Percentiles rank a stretch among this genome's conserved stretches.
Conservation (phyloP, 2,329 filamentous ascomycete genomes). For the Aspergillus spinulosporus region DNA sequence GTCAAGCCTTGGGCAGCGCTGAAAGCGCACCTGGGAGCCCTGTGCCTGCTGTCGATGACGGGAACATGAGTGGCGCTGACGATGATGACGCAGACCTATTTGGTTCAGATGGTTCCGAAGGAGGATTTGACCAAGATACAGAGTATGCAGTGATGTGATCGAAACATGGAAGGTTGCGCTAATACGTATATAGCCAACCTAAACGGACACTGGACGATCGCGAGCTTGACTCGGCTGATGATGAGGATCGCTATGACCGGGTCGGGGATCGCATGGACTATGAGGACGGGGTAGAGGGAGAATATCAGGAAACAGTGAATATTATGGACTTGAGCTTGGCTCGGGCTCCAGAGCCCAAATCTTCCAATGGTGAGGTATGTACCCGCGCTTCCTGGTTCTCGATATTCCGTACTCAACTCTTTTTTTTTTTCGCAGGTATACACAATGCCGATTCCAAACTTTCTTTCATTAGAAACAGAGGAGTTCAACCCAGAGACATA, state of each 20-base stretch:
- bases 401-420: slow-evolving; percentile 6
- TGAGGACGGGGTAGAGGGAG: slow-evolving; percentile 42
- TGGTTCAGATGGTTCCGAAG: slow-evolving; percentile 48
- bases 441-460: slow-evolving; percentile 63
- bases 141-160: slow-evolving; percentile 29
- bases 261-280: slow-evolving; percentile 48
- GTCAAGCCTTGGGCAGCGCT: slow-evolving; percentile 24
- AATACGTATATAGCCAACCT: slow-evolving; percentile 28
- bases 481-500: slow-evolving; percentile 63
- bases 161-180: slow-evolving; percentile 14
- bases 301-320: slow-evolving; percentile 50
- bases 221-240: slow-evolving; percentile 65
- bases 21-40: slow-evolving; percentile 30
- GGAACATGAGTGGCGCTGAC: slow-evolving; percentile 37
- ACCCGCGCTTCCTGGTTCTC: neutral
- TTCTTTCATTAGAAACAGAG: slow-evolving; percentile 62
- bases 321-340: slow-evolving; percentile 58
- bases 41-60: slow-evolving; percentile 28
- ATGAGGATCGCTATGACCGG: slow-evolving; percentile 58
- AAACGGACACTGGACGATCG: slow-evolving; percentile 59
- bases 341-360: slow-evolving; percentile 59
- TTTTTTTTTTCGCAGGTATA: slow-evolving; percentile 50
- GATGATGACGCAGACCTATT: slow-evolving; percentile 48
- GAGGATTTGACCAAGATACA: slow-evolving; percentile 33
- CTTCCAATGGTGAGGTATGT: slow-evolving; percentile 42